A percentile compares a stretch with the other conserved stretches of the same genome.
phyloP scores from a whole-genome alignment of 2,329 filamentous ascomycete species.

The Pseudogymnoascus sp. region DNA sequence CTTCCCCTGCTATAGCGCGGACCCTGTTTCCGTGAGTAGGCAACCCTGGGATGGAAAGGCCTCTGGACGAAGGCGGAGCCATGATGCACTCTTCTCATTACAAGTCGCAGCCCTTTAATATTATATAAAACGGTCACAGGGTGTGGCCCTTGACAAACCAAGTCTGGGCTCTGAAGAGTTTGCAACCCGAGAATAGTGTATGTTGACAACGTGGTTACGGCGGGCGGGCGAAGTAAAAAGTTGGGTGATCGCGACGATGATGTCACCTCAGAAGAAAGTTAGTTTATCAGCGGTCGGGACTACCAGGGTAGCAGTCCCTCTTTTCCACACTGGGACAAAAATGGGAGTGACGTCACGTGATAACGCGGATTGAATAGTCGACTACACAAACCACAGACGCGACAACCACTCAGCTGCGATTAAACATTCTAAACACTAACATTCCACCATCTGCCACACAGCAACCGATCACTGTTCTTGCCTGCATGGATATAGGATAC shows the following conservation, averaged over 20 bases:
- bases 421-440: background rate
- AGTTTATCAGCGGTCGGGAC: background rate
- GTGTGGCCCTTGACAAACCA: background rate
- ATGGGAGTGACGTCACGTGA: no score
- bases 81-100: background rate
- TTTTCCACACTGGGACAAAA: background rate
- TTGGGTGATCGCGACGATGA: background rate
- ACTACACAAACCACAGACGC: background rate
- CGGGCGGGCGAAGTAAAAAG: background rate
- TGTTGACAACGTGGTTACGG: background rate
- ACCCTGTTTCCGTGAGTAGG: background rate
- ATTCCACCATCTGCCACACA: no score
- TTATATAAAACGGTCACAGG: background rate
- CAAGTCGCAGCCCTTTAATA: background rate
- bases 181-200: background rate
- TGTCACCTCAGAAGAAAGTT: background rate
- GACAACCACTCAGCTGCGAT: background rate
- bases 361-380: background rate
- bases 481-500: background rate
- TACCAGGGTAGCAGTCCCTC: background rate
- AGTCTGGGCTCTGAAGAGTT: background rate
- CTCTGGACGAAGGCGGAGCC: background rate
- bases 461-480: no score
- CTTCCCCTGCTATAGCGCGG: slow-evolving; percentile 21
- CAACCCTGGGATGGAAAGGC: background rate